Evolutionary conservation across 768 basidiomycete species (phyloP), one percentile per base, ranked within the genome.

Genomic region (Tylopilus felleus): DNA sequence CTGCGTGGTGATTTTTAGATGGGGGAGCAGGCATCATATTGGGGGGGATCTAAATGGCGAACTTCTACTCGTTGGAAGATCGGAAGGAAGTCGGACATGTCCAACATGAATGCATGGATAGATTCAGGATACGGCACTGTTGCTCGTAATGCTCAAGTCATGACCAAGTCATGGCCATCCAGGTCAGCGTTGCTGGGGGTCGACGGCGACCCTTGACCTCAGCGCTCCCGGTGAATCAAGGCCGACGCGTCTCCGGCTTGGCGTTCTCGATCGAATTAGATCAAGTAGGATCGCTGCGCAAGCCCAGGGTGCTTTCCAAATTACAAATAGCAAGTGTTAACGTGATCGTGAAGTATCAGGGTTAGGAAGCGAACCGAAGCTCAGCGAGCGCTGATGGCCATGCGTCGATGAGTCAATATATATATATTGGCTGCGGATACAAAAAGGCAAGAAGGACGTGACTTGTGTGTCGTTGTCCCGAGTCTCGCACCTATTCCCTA

Each of bases 381-480:
- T 40, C 13, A n/a, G 33, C 19, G 52, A 29, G 40, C 53, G 40
- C 53, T 43, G 47, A 43, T 49, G 29, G 12, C 27, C 16, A 23
- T 12, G 10, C 19, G 22, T 25, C 17, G 6, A 17, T 7, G 41
- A 16, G 38, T 29, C 46, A 19, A 45, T 22, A 9, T 44, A n/a
- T n/a, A n/a, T n/a, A n/a, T n/a, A n/a, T n/a, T 36, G 36, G 45
- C 45, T 50, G 29, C 58, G 53, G 51, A 39, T 21, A 25, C 51
- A 51, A 61, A 53, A 63, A 49, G 45, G 14, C 1, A 28, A 44
- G 42, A 49, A 12, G 27, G 9, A 19, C 13, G 23, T 48, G n/a
- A 19, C 31, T 22, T 28, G 5, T 13, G 35, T 55, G 31, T 9
- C 12, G 8, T 14, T 13, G 16, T n/a, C 31, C 47, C 49, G 29